These are phyloP conservation scores for Coemansia sp. DNA, from an alignment of 192 early-diverging fungal genomes.

Conservation along the genomic window DNA sequence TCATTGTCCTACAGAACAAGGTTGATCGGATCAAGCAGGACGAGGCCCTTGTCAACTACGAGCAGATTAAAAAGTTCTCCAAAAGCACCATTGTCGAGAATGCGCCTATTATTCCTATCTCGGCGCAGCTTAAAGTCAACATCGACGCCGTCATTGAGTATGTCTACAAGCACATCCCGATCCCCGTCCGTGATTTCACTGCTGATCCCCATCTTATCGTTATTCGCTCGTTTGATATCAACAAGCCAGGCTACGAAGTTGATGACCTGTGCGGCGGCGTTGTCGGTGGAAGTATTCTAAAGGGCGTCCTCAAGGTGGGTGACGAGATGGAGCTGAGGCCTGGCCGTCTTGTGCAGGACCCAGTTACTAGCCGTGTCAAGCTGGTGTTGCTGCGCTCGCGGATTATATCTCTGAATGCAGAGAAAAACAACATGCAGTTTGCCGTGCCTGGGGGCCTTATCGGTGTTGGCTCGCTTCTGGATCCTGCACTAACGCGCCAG, in stretches of 20 bases:
- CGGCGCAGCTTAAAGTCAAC: conserved; percentile 98
- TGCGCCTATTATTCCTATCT: conserved; percentile 96
- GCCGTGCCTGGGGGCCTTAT: conserved; percentile 99
- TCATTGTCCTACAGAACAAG: conserved; percentile 99
- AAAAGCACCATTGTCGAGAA: conserved; percentile 94
- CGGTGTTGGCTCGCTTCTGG: conserved; percentile 95
- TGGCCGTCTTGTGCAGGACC: conserved; percentile 83
- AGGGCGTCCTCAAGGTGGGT: conserved; percentile 83
- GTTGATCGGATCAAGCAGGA: conserved; percentile 95
- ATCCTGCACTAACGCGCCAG: conserved; percentile 93
- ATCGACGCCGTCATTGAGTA: conserved; percentile 98
- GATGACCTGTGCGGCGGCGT: conserved; percentile 94
- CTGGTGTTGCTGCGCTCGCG: conserved; percentile 88
- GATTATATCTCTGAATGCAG: conserved; percentile 85
- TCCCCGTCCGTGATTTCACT: conserved; percentile 92
- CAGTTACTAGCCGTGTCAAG: conserved; percentile 76
- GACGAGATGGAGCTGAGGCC: conserved; percentile 98
- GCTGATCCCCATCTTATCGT: conserved; percentile 92
- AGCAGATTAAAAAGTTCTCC: conserved; percentile 89
- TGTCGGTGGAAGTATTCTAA: conserved; percentile 94
- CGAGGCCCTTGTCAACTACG: conserved; percentile 85
- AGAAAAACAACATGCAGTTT: conserved; percentile 90
- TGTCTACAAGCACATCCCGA: conserved; percentile 93
- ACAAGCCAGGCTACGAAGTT: conserved; percentile 96
- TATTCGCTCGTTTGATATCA: conserved; percentile 98